Evolutionary conservation across 495 filamentous ascomycete genomes (phyloP).

Genomic region (Achaetomiella virescens): DNA sequence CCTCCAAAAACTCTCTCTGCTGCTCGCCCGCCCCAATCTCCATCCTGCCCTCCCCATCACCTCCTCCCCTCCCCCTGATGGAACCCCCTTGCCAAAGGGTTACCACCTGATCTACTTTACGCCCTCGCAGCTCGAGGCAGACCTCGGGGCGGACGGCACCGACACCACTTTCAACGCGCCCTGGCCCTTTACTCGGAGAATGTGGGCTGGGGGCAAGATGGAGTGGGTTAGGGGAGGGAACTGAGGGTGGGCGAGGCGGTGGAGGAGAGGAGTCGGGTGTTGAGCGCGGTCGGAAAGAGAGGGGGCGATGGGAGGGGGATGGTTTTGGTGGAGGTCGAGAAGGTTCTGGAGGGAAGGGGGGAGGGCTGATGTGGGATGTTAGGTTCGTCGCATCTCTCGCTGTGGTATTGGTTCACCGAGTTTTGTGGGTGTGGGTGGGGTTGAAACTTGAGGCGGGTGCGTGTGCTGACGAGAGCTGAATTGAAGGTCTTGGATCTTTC

Average conservation of each 20-base stretch:
- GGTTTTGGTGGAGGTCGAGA: constrained; percentile 61
- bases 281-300: constrained; percentile 49
- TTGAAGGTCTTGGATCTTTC: constrained; percentile 58
- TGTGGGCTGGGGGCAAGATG: constrained; percentile 64
- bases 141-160: no score
- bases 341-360: constrained; percentile 49
- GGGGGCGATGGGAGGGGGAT: constrained; percentile 51
- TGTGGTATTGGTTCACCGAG: no score
- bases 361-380: constrained; percentile 48
- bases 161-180: no score
- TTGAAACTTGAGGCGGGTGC: not conserved
- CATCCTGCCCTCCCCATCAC: constrained; percentile 21
- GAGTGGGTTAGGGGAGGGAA: constrained; percentile 30
- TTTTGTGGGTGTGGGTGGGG: not conserved
- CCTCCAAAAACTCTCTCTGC: constrained; percentile 49
- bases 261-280: constrained; percentile 50
- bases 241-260: constrained; percentile 45
- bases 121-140: no score
- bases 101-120: no score
- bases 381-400: constrained; percentile 27
- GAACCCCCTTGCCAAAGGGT: no score
- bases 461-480: not conserved
- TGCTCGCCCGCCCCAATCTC: constrained; percentile 42
- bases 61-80: no score
- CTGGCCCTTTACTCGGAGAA: no score